Percentiles rank a stretch among this genome's conserved stretches.
Evolutionary conservation across 257 asterid species (phyloP).

Genomic region (Nicotiana paniculata): DNA sequence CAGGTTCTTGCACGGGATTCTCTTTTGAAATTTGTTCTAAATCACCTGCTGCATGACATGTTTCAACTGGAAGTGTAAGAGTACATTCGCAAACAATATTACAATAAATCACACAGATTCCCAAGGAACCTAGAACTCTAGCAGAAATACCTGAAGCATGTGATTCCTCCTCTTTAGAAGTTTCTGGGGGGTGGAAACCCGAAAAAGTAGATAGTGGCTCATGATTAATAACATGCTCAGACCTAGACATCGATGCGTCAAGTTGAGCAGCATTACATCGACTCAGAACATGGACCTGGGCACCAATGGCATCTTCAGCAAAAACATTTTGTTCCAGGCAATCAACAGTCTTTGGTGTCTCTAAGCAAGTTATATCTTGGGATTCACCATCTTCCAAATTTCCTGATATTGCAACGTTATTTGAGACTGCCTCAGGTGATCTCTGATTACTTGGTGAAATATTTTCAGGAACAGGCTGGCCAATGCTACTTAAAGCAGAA

Average conservation of each 20-base stretch:
- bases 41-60: slow-evolving; percentile 19
- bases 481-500: slow-evolving; percentile 29
- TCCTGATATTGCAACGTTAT: slow-evolving; percentile 13
- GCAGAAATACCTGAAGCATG: slow-evolving; percentile 14
- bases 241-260: slow-evolving; percentile 24
- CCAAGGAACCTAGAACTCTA: slow-evolving; percentile 47
- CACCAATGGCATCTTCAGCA: slow-evolving; percentile 23
- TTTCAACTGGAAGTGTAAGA: slow-evolving; percentile 32
- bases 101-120: background rate
- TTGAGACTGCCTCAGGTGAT: slow-evolving; percentile 25
- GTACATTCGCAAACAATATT: background rate
- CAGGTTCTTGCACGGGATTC: slow-evolving; percentile 28
- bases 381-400: slow-evolving; percentile 28
- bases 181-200: slow-evolving; percentile 16
- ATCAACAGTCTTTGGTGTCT: slow-evolving; percentile 23
- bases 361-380: slow-evolving; percentile 28
- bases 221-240: slow-evolving; percentile 25
- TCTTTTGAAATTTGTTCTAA: slow-evolving; percentile 29
- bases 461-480: slow-evolving; percentile 28
- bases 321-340: slow-evolving; percentile 27
- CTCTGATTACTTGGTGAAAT: slow-evolving; percentile 17
- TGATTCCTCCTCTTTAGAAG: slow-evolving; percentile 35
- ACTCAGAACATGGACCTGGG: slow-evolving; percentile 36
- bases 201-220: slow-evolving; percentile 32
- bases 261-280: slow-evolving; percentile 49